Evolutionary conservation across 176 grass and related monocot species (phyloP).

Genomic region (Triticum urartu): DNA sequence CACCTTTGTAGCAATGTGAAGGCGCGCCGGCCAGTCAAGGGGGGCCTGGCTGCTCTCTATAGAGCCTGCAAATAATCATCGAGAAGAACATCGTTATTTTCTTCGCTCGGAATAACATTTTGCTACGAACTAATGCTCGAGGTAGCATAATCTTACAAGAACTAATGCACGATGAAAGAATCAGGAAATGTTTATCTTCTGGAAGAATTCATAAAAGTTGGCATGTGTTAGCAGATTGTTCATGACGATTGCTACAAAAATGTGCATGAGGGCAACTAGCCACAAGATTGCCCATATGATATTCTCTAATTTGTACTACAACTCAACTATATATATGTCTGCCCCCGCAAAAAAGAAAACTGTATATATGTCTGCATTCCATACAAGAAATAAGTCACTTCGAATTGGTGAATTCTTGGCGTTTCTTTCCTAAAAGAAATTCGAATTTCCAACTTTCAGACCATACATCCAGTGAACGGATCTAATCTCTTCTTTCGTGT

Average conservation of each 20-base stretch:
- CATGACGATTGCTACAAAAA: neutral
- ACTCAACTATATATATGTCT: too few species aligned
- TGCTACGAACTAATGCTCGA: neutral
- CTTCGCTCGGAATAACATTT: neutral
- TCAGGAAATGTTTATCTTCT: neutral
- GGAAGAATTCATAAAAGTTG: neutral
- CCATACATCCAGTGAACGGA: neutral
- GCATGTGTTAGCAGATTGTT: neutral
- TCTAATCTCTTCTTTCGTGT: neutral
- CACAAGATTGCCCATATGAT: too few species aligned
- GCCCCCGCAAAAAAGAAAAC: too few species aligned
- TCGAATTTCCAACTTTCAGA: neutral
- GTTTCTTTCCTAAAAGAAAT: neutral
- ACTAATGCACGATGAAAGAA: neutral
- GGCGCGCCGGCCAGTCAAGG: constrained; percentile 49
- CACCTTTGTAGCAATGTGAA: constrained; percentile 44
- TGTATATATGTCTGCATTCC: too few species aligned
- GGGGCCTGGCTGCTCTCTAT: constrained; percentile 34
- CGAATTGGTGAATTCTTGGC: neutral
- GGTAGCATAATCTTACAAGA: neutral
- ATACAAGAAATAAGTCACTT: too few species aligned
- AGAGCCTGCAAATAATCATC: constrained; percentile 20
- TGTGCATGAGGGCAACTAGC: neutral
- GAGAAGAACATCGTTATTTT: neutral
- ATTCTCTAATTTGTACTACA: too few species aligned